Conservation (phyloP, 345 rosid genomes). For the Hevea brasiliensis region DNA sequence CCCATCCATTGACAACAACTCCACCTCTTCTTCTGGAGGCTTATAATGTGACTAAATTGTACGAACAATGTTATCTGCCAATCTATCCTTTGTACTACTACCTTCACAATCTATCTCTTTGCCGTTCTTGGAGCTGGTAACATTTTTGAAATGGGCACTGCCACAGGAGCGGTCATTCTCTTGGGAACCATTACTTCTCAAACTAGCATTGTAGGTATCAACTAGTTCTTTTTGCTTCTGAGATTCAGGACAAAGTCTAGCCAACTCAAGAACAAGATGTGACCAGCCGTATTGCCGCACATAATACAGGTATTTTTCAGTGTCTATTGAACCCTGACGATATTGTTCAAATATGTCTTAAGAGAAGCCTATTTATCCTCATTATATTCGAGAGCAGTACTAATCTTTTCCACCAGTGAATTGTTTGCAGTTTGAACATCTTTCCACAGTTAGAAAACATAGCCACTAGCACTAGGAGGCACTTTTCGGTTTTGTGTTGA, state of each 20-base stretch:
- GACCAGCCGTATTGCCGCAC: conserved; percentile 68
- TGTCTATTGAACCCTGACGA: conserved; percentile 73
- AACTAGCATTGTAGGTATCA: conserved; percentile 54
- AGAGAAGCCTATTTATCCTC: conserved; percentile 67
- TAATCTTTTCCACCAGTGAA: conserved; percentile 78
- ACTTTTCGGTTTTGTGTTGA: conserved; percentile 41
- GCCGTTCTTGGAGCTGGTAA: conserved; percentile 35
- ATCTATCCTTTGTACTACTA: conserved; percentile 38
- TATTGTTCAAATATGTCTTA: conserved; percentile 69
- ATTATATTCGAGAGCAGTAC: conserved; percentile 61
- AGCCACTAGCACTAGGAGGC: conserved; percentile 35
- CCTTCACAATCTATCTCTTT: conserved; percentile 41
- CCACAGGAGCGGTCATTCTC: conserved; percentile 34
- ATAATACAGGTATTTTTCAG: conserved; percentile 59
- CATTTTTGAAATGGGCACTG: conserved; percentile 21
- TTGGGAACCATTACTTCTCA: conserved; percentile 31
- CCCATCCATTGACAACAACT: conserved; percentile 55
- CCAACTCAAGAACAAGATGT: conserved; percentile 77
- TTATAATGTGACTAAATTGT: conserved; percentile 54
- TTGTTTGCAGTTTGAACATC: conserved; percentile 78
- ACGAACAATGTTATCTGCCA: conserved; percentile 62
- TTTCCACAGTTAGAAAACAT: conserved; percentile 35
- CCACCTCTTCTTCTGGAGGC: conserved; percentile 49
- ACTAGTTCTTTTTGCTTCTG: conserved; percentile 82
- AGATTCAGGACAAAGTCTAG: conserved; percentile 79